Base-by-base conservation (phyloP, 2,329 filamentous ascomycete species). In the Neocatenulostroma microsporum region DNA sequence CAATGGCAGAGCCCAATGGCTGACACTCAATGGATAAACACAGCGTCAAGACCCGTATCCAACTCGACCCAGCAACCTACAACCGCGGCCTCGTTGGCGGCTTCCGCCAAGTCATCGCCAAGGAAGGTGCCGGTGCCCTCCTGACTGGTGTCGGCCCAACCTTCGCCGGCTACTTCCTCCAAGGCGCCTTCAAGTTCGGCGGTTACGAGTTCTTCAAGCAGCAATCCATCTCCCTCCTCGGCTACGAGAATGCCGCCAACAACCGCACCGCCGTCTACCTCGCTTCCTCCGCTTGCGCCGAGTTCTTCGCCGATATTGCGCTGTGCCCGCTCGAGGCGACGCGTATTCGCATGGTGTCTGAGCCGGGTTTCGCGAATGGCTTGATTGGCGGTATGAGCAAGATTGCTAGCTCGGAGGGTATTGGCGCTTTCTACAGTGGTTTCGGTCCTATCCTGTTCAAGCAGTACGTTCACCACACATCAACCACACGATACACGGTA, bases 171-270 rank as follows among this genome's bases (percentile, higher is more conserved):
- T 94, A 94, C 73, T 93, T 93, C 80, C 80, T 94, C 56, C 85
- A 94, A 72, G 85, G 86, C 62, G 82, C 84, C 56, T 80, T 91
- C 76, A 93, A 93, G 73, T 91, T 91, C 66, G 86, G 86, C 66
- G 86, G 86, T 64, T 94, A 94, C 68, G 86, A 94, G 72, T 81
- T 93, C 71, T 93, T 94, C 82, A 93, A 94, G 81, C 78, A 88
- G 72, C 83, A 91, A 70, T 77, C 72, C 61, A 91, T 93, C 68
- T 82, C 85, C 73, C 45, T 73, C 46, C 67, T 93, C 58, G 86
- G 86, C 59, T 79, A 80, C 62, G 83, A 88, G 67, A 77, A 72
- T 49, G 83, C 83, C 53, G 71, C 73, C 54, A 75, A 85, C 64
- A 84, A 88, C 78, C 76, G 82, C 54, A 86, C 82, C 45, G 76